Evolutionary conservation across 2,329 filamentous ascomycete genomes (phyloP).

Genomic region (Teratosphaeria epicoccoides): DNA sequence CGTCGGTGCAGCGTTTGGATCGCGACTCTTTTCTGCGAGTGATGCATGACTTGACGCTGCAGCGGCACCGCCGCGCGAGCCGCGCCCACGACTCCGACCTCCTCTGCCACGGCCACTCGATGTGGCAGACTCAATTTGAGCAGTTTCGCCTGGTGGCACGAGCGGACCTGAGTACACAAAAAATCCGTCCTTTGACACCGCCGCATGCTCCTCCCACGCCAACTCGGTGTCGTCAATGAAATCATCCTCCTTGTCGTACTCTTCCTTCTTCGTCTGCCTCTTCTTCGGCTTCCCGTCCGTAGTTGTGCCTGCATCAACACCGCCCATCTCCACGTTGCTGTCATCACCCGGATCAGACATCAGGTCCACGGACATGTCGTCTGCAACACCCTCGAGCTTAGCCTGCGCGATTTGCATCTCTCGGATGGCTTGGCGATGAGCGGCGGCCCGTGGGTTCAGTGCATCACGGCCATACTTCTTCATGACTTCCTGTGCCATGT

Average conservation of each 20-base stretch:
- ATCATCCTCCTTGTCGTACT: conserved; percentile 57
- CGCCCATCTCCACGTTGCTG: conserved; percentile 83
- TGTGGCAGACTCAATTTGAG: conserved; percentile 21
- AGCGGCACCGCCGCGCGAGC: conserved; percentile 41
- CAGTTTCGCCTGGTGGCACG: conserved; percentile 68
- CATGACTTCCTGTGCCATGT: conserved; percentile 88
- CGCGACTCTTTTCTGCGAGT: conserved; percentile 16
- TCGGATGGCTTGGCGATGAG: conserved; percentile 75
- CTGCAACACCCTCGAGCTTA: conserved; percentile 62
- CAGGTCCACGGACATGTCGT: conserved; percentile 73
- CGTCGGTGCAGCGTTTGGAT: conserved; percentile 8
- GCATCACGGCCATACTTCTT: conserved; percentile 92
- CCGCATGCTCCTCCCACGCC: conserved; percentile 89
- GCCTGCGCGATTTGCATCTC: conserved; percentile 83
- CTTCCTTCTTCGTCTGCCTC: conserved; percentile 62
- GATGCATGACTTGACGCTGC: conserved; percentile 25
- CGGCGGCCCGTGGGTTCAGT: conserved; percentile 79
- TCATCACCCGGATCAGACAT: conserved; percentile 55
- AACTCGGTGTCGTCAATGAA: conserved; percentile 85
- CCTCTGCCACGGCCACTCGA: conserved; percentile 13
- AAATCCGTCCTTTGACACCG: conserved; percentile 89
- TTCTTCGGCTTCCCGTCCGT: conserved; percentile 61
- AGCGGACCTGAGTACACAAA: conserved; percentile 95
- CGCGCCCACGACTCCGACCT: conserved; percentile 30
- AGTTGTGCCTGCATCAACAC: conserved; percentile 42